Base-by-base conservation (phyloP, 352 stramenopile genomes). In the Globisporangium cylindrosporum region DNA sequence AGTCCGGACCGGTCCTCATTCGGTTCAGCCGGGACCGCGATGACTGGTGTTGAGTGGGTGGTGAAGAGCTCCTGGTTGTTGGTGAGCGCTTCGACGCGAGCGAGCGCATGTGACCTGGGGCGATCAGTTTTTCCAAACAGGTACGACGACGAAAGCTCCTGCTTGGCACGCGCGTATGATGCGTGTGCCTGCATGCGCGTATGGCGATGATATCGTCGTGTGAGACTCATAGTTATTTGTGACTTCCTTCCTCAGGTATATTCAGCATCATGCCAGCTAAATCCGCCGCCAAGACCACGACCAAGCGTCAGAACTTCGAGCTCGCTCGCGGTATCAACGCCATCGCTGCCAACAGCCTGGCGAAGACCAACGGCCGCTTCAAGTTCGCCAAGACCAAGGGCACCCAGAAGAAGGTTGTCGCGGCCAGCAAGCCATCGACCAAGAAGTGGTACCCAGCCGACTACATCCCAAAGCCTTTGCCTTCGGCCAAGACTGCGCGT, bases 371-470 rank as follows among this genome's bases (percentile, higher is more conserved):
- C 66, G 83, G 79, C 72, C 78, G 80, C 73, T 64, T 65, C 67
- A 88, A 89, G 74, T 67, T 82, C 65, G 66, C 74, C 67, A 86
- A 89, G 75, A 49, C 41, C 15, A 90, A 88, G 77, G 76, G 73
- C 60, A 73, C 72, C 46, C 71, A 76, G 36, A 91, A 93, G 77
- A 91, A 91, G 79, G 82, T 88, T 29, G 63, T 64, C 9, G 74
- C 78, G 57, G 81, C 76, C 62, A 89, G 81, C 73, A 57, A 62
- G 38, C 48, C 68, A 36, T 73, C 71, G 46, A 85, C 78, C 61
- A 86, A 80, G 73, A 91, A 92, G 78, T 93, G 83, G 83, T 92
- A 91, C 77, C 84, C 84, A 54, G 80, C 78, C 0, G 84, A 92
- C 69, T 88, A 90, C 82, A 87, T 92, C 78, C 82, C 82, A 41